Evolutionary conservation across 768 basidiomycete genomes (phyloP).

Genomic region (Rhizopogon roseolus): DNA sequence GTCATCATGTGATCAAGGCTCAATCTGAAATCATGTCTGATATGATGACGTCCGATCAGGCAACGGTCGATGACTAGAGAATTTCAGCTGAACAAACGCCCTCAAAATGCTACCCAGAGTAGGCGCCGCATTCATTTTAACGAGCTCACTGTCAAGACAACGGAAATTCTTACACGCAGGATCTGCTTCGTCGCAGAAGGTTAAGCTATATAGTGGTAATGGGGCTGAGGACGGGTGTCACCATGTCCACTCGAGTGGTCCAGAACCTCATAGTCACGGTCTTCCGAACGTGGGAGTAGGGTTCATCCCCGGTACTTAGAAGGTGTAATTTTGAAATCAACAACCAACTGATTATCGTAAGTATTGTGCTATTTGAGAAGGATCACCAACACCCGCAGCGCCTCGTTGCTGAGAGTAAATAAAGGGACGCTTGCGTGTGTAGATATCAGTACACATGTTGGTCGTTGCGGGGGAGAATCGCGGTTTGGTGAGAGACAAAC

Average conservation of each 20-base stretch:
- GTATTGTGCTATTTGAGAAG: no score
- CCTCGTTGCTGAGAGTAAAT: not conserved
- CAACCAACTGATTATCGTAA: no score
- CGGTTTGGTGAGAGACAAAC: no score
- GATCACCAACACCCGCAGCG: not conserved
- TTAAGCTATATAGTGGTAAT: not conserved
- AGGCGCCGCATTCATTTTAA: not conserved
- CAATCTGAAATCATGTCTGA: not conserved
- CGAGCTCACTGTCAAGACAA: not conserved
- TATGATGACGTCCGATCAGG: no score
- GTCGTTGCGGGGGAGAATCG: no score
- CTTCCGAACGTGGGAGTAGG: no score
- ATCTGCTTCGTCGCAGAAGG: not conserved
- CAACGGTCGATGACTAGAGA: not conserved
- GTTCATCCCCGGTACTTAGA: no score
- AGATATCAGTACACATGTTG: no score
- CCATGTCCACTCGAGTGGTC: not conserved
- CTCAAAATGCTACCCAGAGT: not conserved
- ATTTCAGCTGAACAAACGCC: not conserved
- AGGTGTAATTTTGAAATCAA: no score
- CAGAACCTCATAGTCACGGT: not conserved
- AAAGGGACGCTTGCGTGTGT: not conserved
- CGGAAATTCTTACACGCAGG: not conserved
- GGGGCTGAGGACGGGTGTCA: not conserved
- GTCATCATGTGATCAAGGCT: not conserved